Evolutionary conservation across 2,329 filamentous ascomycete species (phyloP), one percentile per base, ranked within the genome.

Genomic region (Colletotrichum viniferum): DNA sequence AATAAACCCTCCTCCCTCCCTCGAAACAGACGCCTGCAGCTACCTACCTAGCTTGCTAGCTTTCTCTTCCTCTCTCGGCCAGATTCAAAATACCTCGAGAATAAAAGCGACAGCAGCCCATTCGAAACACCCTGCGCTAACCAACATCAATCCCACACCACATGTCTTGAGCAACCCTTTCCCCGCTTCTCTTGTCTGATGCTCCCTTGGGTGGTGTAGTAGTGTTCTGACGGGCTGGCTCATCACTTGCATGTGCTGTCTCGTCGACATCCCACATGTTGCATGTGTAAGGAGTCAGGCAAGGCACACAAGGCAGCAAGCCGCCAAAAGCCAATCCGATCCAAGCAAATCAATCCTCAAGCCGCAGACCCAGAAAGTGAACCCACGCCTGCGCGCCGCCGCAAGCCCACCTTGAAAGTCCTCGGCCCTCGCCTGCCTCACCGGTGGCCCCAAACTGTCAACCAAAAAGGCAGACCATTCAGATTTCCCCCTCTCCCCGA

Each of bases 211-310:
- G 52, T 60, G 5, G 9, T 48, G 18, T 7, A 48, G 38, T 18
- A 38, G 38, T n/a, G 38, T n/a, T 48, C 38, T 48, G 38, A 5
- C 34, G 13, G 38, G 30, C 24, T 32, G 28, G 56, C 36, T 69
- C 56, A 14, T 69, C 67, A 69, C 67, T 69, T 69, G 67, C 67
- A 69, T 69, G 67, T 69, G 67, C 67, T 69, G 67, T 48, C 67
- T 69, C 26, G 67, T 61, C 26, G n/a, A 62, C 55, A 61, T 28
- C 12, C 66, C 56, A 58, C 67, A 69, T 69, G 56, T 52, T 48
- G 56, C 36, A 69, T 69, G 67, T 69, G 67, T 62, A 62, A 69
- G 56, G 67, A 48, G 67, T 10, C 28, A 28, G 16, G 30, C 26
- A 26, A 63, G 38, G 21, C 14, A 36, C 12, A 30, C n/a, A 21